Base-by-base conservation (phyloP, 192 early-diverging fungal genomes). In the Umbelopsis vinacea region DNA sequence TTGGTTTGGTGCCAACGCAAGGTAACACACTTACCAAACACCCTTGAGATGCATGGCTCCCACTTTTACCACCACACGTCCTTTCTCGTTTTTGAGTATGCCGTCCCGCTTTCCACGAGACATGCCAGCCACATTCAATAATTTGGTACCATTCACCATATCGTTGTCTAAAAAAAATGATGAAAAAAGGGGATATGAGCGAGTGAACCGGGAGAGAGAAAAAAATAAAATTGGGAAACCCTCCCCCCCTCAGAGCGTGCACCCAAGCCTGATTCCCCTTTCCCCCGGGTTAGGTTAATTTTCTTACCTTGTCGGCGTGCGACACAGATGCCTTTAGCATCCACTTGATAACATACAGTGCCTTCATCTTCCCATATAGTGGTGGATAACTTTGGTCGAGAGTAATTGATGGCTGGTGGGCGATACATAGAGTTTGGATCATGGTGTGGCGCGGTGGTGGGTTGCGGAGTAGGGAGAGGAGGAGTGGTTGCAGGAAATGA, bases 31-130 rank as follows among this genome's bases (percentile, higher is more conserved):
- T 79, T 79, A 87, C 92, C 92, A 94, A 69, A 94, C 92, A 33
- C 92, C 92, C 79, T 94, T 94, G 35, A 94, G 83, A 70, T 92
- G 90, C 92, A 94, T 93, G 9, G 92, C 89, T 37, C 92, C 92
- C 1, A 91, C 91, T 80, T 94, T 94, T 68, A 94, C 91, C 10
- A 94, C 92, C 2, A 89, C 86, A 68, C 92, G 82, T 21, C 89
- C 92, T 80, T 93, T 93, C 76, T 94, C 92, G 71, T 93, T 92
- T 76, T 94, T 94, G 46, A 94, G 83, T 55, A 94, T 93, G 1
- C 91, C 92, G 54, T 94, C 92, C 26, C 92, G 82, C 74, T 92
- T 93, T 57, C 92, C 92, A 29, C 92, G 91, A 68, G 92, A 91
- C 92, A 94, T 93, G 66, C 91, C 91, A 11, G 89, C 89, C 23